Base-by-base conservation (phyloP, 352 stramenopile genomes). In the Phytophthora citricola region DNA sequence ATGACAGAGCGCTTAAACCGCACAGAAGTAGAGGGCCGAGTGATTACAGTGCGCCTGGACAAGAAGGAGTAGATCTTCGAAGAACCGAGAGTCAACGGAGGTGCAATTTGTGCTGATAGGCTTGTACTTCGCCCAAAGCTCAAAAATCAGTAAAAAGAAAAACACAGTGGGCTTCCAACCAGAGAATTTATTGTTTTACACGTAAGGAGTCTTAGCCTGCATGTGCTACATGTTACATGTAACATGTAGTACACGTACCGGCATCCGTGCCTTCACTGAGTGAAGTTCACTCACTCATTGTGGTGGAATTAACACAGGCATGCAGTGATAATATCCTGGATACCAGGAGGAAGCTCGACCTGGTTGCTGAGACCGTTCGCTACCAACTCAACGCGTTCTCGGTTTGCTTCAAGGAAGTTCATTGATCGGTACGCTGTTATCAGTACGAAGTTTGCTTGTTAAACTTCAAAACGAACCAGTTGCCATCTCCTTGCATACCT, bases 21-120 rank as follows among this genome's bases (percentile, higher is more conserved):
- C 5, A 63, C 79, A 34, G 81, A 93, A 52, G 74, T 93, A 60
- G 79, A 89, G 44, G 83, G 87, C 26, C 81, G 83, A 4, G 50
- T 71, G 56, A 85, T 94, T 49, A 74, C 87, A 49, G 87, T 93
- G 38, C 87, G 85, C 20, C 58, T 89, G 56, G 85, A 93, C 61
- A 88, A 83, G 41, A 72, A 67, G 44, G 76, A 79, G 45, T 83
- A 68, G 43, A 48, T 14, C 36, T 20, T 12, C 61, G 26, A 43
- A n/a, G 39, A 62, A 24, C 17, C 34, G 29, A 58, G 39, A 66
- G 50, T 27, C 47, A 46, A 60, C 38, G 40, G 51, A 45, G 34
- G 27, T 66, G 63, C 52, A 63, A 22, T 53, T 61, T 41, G 39
- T 58, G 34, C 52, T 27, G 54, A 54, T 64, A 43, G 22, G 47